Percentiles rank a stretch among this genome's conserved stretches.
These are phyloP conservation scores for Trichophyton verrucosum DNA, from an alignment of 2,329 filamentous ascomycete species.

Conservation along the genomic window DNA sequence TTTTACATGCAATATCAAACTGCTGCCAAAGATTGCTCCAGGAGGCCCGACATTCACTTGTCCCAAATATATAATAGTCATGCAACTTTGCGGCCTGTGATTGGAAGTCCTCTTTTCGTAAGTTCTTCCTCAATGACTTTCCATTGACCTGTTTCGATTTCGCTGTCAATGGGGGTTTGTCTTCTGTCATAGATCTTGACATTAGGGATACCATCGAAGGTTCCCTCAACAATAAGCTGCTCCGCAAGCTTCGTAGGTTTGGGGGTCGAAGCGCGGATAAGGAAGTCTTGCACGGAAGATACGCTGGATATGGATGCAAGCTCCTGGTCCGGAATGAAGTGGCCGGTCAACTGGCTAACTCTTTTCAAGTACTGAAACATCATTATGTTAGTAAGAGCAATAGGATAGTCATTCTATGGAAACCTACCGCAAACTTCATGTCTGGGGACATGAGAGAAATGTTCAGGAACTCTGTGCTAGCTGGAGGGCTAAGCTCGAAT, in stretches of 20 bases:
- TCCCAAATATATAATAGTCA: not conserved
- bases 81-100: constrained; percentile 18
- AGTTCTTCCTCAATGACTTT: constrained; percentile 68
- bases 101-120: constrained; percentile 47
- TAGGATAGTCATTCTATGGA: not conserved
- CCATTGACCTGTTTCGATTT: constrained; percentile 60
- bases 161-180: constrained; percentile 58
- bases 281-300: constrained; percentile 42
- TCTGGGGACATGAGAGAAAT: constrained; percentile 45
- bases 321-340: constrained; percentile 57
- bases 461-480: constrained; percentile 44
- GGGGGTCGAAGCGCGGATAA: constrained; percentile 26
- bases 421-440: constrained; percentile 62
- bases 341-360: constrained; percentile 67
- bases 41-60: not conserved
- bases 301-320: constrained; percentile 47
- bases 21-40: not conserved
- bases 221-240: constrained; percentile 37
- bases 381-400: constrained; percentile 12
- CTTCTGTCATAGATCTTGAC: constrained; percentile 54
- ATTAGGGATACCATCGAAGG: constrained; percentile 50
- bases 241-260: constrained; percentile 49
- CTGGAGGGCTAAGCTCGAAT: constrained; percentile 6
- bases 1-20: not conserved
- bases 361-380: constrained; percentile 60